Evolutionary conservation across 805 yeast genomes (phyloP).

Genomic region (Candida cerambycidarum): DNA sequence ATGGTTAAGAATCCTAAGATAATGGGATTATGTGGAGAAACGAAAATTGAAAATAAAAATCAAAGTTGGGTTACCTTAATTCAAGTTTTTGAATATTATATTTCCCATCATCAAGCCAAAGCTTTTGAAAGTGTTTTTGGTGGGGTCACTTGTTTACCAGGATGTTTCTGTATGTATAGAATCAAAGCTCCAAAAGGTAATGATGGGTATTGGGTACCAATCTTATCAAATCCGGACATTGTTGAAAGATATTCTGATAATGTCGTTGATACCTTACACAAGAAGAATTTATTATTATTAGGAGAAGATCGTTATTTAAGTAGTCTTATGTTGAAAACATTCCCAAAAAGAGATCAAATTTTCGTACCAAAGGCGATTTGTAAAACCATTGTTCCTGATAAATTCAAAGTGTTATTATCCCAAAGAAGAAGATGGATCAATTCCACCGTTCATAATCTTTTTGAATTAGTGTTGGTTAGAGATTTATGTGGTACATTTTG

Average conservation of each 20-base stretch:
- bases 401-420: slow-evolving; percentile 74
- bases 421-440: slow-evolving; percentile 98
- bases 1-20: slow-evolving; percentile 82
- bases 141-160: slow-evolving; percentile 93
- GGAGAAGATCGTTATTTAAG: slow-evolving; percentile 91
- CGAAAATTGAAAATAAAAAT: slow-evolving; percentile 81
- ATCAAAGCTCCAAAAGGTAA: slow-evolving; percentile 83
- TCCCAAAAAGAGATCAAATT: slow-evolving; percentile 84
- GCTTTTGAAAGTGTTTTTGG: slow-evolving; percentile 96
- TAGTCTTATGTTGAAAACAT: slow-evolving; percentile 81
- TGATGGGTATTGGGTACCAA: slow-evolving; percentile 83
- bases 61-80: slow-evolving; percentile 89
- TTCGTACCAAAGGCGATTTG: slow-evolving; percentile 91
- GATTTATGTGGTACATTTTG: slow-evolving; percentile 94
- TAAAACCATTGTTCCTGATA: slow-evolving; percentile 86
- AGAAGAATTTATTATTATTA: slow-evolving; percentile 75
- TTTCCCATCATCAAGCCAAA: slow-evolving; percentile 91
- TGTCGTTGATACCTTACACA: slow-evolving; percentile 78
- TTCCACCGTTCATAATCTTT: slow-evolving; percentile 87
- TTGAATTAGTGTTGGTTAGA: slow-evolving; percentile 80
- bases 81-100: slow-evolving; percentile 90
- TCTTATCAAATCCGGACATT: slow-evolving; percentile 87
- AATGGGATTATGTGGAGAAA: slow-evolving; percentile 95
- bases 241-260: slow-evolving; percentile 90
- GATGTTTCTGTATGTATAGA: slow-evolving; percentile 91